A percentile compares a stretch with the other conserved stretches of the same genome.
Conservation (phyloP, 352 stramenopile genomes). For the Phytopythium cucurbitacearum region DNA sequence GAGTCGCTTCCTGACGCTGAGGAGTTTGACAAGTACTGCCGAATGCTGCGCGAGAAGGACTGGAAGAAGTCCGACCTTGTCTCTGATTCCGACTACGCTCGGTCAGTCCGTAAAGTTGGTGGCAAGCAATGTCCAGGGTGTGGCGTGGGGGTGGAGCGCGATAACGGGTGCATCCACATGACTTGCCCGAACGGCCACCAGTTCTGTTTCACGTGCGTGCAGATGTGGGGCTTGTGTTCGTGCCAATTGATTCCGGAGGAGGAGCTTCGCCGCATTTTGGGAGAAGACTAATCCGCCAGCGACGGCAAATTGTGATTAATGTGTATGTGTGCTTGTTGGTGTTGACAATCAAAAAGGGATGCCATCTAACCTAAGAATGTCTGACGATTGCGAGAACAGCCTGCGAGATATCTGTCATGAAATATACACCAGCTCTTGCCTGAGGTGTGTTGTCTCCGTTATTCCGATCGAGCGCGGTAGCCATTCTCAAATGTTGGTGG, state of each 20-base stretch:
- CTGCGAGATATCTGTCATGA: neutral
- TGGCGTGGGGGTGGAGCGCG: slow-evolving; percentile 64
- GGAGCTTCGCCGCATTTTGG: slow-evolving; percentile 47
- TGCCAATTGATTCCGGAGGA: slow-evolving; percentile 56
- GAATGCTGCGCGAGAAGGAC: slow-evolving; percentile 39
- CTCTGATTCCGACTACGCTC: slow-evolving; percentile 61
- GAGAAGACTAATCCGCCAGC: slow-evolving; percentile 19
- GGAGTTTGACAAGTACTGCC: slow-evolving; percentile 46
- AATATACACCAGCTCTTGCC: slow-evolving; percentile 1
- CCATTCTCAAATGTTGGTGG: neutral
- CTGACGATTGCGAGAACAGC: no score
- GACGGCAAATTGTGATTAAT: neutral
- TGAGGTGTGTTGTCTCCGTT: neutral
- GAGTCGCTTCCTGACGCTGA: slow-evolving; percentile 17
- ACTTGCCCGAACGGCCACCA: slow-evolving; percentile 64
- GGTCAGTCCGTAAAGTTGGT: slow-evolving; percentile 30
- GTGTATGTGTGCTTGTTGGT: neutral
- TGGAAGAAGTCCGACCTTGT: slow-evolving; percentile 55
- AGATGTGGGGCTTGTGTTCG: slow-evolving; percentile 40
- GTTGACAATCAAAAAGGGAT: neutral
- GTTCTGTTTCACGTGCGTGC: slow-evolving; percentile 74
- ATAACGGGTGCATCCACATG: slow-evolving; percentile 80
- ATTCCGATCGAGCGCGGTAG: neutral
- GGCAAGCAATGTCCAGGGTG: slow-evolving; percentile 75
- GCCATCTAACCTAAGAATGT: no score